Conservation (phyloP, 345 rosid species). For the Murraya koenigii region DNA sequence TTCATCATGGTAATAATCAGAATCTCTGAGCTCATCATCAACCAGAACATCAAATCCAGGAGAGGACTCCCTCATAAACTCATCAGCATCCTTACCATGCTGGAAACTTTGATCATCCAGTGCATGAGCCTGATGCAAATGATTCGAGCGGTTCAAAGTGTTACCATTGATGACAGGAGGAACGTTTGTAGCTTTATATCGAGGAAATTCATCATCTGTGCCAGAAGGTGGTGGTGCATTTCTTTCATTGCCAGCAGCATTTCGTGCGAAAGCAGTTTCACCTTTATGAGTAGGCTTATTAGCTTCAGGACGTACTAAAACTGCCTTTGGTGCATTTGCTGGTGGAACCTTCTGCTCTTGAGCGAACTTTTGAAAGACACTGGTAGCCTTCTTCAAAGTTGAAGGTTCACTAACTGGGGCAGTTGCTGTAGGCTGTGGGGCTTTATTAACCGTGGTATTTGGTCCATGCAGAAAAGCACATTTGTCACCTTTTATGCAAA, state of each 20-base stretch:
- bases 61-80: slow-evolving; percentile 74
- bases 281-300: slow-evolving; percentile 31
- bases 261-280: slow-evolving; percentile 31
- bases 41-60: slow-evolving; percentile 99
- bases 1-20: slow-evolving; percentile 69
- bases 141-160: slow-evolving; percentile 31
- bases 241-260: slow-evolving; percentile 31
- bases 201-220: slow-evolving; percentile 42
- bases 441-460: slow-evolving; percentile 39
- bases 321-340: slow-evolving; percentile 29
- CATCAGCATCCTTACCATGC: slow-evolving; percentile 65
- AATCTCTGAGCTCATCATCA: slow-evolving; percentile 66
- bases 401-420: slow-evolving; percentile 31
- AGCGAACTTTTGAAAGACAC: slow-evolving; percentile 32
- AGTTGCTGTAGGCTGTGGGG: slow-evolving; percentile 31
- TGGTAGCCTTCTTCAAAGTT: slow-evolving; percentile 32
- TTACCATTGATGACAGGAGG: slow-evolving; percentile 40
- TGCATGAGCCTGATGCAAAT: slow-evolving; percentile 41
- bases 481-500: slow-evolving; percentile 80
- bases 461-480: slow-evolving; percentile 78
- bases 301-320: slow-evolving; percentile 28
- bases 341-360: slow-evolving; percentile 36
- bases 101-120: slow-evolving; percentile 51
- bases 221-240: slow-evolving; percentile 25
- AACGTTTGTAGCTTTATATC: slow-evolving; percentile 26